Evolutionary conservation across 768 basidiomycete species (phyloP).

Genomic region (Auriscalpium microsporum): DNA sequence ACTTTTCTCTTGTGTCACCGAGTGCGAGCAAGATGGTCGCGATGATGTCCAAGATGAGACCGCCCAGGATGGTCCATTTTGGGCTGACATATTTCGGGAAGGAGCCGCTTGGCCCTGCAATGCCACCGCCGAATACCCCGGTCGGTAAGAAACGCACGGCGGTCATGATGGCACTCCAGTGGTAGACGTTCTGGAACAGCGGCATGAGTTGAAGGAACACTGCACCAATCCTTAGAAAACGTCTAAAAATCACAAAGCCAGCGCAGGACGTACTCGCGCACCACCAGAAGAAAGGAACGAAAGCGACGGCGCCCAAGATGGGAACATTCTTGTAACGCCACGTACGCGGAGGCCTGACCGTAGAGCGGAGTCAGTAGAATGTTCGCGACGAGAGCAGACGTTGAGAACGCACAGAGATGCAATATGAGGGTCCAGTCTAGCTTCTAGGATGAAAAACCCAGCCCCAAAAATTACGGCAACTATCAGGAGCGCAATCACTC

Average conservation of each 20-base stretch:
- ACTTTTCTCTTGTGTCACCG: neutral
- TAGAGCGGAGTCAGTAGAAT: neutral
- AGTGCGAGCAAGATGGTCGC: neutral
- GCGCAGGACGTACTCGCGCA: neutral
- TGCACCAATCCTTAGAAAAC: neutral
- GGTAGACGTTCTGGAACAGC: neutral
- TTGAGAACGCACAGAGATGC: constrained; percentile 22
- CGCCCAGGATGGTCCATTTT: neutral
- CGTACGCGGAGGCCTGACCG: constrained; percentile 23
- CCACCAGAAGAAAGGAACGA: constrained; percentile 34
- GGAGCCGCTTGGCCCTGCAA: neutral
- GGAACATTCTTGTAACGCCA: constrained; percentile 33
- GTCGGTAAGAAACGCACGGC: neutral
- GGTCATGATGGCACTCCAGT: neutral
- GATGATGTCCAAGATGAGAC: neutral
- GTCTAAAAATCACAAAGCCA: too few species aligned
- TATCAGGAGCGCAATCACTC: constrained; percentile 34
- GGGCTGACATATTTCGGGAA: neutral
- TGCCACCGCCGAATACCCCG: neutral
- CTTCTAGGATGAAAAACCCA: constrained; percentile 36
- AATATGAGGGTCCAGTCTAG: constrained; percentile 23
- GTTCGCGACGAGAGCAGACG: neutral
- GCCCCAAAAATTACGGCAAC: constrained; percentile 29
- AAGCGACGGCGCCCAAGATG: constrained; percentile 27
- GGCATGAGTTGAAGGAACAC: neutral